Evolutionary conservation across 148 eudicot species (phyloP).

Genomic region (Euryodendron excelsum): DNA sequence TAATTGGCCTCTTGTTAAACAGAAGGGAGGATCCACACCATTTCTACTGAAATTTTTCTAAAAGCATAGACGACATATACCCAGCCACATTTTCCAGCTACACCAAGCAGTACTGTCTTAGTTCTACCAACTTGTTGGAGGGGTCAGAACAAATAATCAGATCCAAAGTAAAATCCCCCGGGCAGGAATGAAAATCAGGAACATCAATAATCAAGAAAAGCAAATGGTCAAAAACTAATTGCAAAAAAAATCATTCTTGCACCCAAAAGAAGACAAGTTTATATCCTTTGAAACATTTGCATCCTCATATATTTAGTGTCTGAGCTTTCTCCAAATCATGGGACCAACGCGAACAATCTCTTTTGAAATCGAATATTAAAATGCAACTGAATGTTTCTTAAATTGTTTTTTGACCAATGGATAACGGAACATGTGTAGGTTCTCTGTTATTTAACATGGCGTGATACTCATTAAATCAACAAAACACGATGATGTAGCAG

Average conservation of each 20-base stretch:
- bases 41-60: not conserved
- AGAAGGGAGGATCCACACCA: not conserved
- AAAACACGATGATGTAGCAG: not conserved
- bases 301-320: not conserved
- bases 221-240: not conserved
- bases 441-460: not conserved
- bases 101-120: not conserved
- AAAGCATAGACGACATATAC: not conserved
- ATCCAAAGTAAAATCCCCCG: not conserved
- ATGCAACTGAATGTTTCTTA: not conserved
- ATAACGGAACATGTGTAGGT: not conserved
- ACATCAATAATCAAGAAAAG: not conserved
- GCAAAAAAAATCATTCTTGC: not conserved
- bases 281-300: not conserved
- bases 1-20: not conserved
- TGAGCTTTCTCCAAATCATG: constrained; percentile 6
- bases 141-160: not conserved
- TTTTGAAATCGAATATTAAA: not conserved
- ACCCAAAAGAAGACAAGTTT: not conserved
- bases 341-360: not conserved
- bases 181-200: not conserved
- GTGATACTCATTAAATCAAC: not conserved
- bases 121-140: not conserved
- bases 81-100: not conserved
- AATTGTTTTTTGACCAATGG: not conserved